Percentiles rank a stretch among this genome's conserved stretches.
phyloP scores from a whole-genome alignment of 805 yeast species.

The Hanseniaspora taiwanica region DNA sequence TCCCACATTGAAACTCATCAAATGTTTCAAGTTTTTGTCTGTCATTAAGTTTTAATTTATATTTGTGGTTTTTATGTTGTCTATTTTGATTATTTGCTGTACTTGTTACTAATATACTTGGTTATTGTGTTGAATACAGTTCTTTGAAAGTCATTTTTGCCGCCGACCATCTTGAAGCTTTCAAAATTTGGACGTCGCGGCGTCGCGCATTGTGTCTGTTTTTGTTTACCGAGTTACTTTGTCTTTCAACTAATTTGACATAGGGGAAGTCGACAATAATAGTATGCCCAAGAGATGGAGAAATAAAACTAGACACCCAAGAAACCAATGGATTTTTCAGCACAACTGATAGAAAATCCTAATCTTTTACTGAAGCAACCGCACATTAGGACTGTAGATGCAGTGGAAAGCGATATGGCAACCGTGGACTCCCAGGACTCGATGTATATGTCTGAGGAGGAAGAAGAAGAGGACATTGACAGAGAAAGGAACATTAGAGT shows the following conservation, averaged over 20 bases:
- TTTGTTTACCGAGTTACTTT: neutral
- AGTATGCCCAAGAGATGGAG: too few relatives aligned
- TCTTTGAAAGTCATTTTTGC: too few relatives aligned
- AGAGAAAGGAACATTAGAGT: neutral
- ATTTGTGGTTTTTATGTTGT: neutral
- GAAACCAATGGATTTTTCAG: neutral
- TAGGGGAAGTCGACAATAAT: too few relatives aligned
- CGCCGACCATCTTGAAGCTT: too few relatives aligned
- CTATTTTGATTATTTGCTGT: neutral
- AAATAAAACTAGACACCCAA: too few relatives aligned
- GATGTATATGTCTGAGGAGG: too few relatives aligned
- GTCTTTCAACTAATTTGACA: too few relatives aligned
- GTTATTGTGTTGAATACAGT: too few relatives aligned
- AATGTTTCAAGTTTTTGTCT: neutral
- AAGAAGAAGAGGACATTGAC: neutral
- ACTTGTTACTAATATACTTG: too few relatives aligned
- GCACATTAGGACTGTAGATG: neutral
- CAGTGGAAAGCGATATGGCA: neutral
- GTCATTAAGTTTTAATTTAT: neutral
- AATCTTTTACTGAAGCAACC: neutral
- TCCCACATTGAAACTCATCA: constrained; percentile 10
- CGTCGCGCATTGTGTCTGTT: neutral
- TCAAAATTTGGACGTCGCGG: too few relatives aligned
- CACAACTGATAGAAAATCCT: neutral
- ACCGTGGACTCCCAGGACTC: neutral